Evolutionary conservation across 768 basidiomycete genomes (phyloP), one percentile per base, ranked within the genome.

Genomic region (Chalciporus pseudorubinellus): DNA sequence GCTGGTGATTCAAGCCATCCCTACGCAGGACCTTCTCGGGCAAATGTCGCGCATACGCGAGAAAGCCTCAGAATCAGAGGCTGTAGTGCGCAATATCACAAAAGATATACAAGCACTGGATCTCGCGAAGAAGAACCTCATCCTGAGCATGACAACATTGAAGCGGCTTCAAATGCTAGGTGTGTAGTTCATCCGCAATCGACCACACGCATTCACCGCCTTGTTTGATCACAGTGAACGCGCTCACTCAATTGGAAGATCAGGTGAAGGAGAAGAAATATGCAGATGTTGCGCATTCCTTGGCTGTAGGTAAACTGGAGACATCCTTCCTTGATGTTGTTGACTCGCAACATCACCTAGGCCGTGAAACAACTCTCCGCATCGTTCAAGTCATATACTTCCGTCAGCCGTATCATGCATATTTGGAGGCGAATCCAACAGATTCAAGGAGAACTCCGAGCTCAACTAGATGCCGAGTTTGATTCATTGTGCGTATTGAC

Each of bases 31-130:
- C 63, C 77, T 98, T 14, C 79, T 98, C 43, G 85, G 88, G 22
- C 95, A 98, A 73, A 95, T 98, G 84, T 94, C 89, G 33, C 87
- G 89, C 50, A 97, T 98, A 58, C 82, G 93, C 39, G 94, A 98
- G 71, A 98, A 98, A 65, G 94, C 95, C 0, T 90, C 92, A 1
- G 97, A 99, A 66, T 94, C 92, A 3, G 97, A 98, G 62, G 93
- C 93, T 2, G 92, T 98, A 43, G 97, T 98, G 21, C 80, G 89
- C 47, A 85, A 92, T 59, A 97, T 98, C 58, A 99, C 97, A 2
- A 88, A 90, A 58, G 97, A 99, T 69, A 98, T 99, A 43, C 95
- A 98, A 66, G 82, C 88, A 5, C 77, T 99, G 28, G 97, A 98
- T 67, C 73, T 89, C 31, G 94, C 92, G 16, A 98, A 98, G 79